These are phyloP conservation scores for Plantago lanceolata DNA, from an alignment of 305 asterid species.

Conservation along the genomic window DNA sequence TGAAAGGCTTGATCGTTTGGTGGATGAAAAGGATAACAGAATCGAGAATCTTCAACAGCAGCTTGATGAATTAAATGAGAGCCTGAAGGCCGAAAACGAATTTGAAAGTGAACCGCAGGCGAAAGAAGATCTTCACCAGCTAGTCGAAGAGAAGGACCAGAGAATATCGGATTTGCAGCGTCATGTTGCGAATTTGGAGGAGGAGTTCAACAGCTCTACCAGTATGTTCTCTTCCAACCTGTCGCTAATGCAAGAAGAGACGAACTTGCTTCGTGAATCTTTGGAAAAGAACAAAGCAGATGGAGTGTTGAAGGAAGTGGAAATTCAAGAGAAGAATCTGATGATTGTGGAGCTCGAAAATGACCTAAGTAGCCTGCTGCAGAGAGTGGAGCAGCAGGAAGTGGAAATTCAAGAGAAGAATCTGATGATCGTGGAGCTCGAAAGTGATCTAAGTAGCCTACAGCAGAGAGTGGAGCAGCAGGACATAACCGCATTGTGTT, in stretches of 20 bases:
- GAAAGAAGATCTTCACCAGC: constrained; percentile 47
- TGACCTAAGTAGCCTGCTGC: constrained; percentile 29
- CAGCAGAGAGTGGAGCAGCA: constrained; percentile 29
- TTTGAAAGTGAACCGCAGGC: constrained; percentile 30
- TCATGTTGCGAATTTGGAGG: constrained; percentile 65
- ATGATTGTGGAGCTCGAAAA: constrained; percentile 51
- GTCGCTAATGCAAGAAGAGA: constrained; percentile 57
- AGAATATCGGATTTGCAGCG: constrained; percentile 67
- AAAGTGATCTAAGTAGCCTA: constrained; percentile 35
- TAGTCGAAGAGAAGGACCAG: constrained; percentile 65
- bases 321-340: constrained; percentile 52
- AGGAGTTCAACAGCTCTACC: constrained; percentile 56
- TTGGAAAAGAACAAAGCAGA: constrained; percentile 57
- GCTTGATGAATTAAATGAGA: constrained; percentile 34
- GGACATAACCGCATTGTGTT: constrained; percentile 18
- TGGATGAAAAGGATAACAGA: constrained; percentile 49
- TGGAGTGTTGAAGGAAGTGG: constrained; percentile 53
- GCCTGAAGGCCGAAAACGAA: constrained; percentile 25
- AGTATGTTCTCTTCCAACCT: constrained; percentile 53
- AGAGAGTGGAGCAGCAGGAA: constrained; percentile 35
- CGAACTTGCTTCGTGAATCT: constrained; percentile 34
- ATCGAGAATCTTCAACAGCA: constrained; percentile 49
- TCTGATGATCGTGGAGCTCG: constrained; percentile 46
- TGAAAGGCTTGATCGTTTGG: constrained; percentile 38
- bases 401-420: constrained; percentile 56